Conservation (phyloP, 768 basidiomycete species). For the Rhizopogon vinicolor region DNA sequence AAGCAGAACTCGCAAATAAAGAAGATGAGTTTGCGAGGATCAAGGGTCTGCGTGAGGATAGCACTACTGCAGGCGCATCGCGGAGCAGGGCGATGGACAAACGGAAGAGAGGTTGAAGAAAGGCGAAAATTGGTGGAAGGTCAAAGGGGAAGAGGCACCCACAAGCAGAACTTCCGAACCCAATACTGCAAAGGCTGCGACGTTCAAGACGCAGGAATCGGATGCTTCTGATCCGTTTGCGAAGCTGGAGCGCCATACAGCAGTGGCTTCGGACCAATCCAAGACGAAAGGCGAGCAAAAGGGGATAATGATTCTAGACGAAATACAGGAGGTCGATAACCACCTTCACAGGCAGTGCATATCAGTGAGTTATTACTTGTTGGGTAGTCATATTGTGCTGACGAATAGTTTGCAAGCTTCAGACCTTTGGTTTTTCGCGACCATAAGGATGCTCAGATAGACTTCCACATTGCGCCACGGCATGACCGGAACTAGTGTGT, state of each 20-base stretch:
- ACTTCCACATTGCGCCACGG: neutral
- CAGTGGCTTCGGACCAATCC: constrained; percentile 9
- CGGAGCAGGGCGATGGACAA: constrained; percentile 59
- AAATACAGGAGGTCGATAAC: constrained; percentile 22
- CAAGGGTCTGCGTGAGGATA: constrained; percentile 62
- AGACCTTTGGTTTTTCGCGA: neutral
- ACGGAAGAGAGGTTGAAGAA: constrained; percentile 71
- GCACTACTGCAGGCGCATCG: constrained; percentile 15
- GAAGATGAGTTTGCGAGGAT: constrained; percentile 60
- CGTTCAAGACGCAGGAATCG: neutral
- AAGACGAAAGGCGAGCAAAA: constrained; percentile 20
- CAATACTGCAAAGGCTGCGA: neutral
- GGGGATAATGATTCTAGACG: constrained; percentile 6
- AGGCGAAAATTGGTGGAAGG: constrained; percentile 53
- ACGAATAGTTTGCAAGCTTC: neutral
- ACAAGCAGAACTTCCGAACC: neutral
- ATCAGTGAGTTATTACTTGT: neutral
- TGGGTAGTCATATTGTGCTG: neutral
- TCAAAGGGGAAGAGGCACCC: constrained; percentile 13
- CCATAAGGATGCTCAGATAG: neutral
- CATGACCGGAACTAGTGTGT: neutral
- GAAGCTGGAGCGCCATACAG: constrained; percentile 36
- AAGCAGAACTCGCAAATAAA: constrained; percentile 46
- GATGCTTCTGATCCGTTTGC: constrained; percentile 44
- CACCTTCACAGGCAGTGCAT: neutral